Evolutionary conservation across 371 early-diverging fungal genomes (phyloP).

Genomic region (Mucor circinelloides): DNA sequence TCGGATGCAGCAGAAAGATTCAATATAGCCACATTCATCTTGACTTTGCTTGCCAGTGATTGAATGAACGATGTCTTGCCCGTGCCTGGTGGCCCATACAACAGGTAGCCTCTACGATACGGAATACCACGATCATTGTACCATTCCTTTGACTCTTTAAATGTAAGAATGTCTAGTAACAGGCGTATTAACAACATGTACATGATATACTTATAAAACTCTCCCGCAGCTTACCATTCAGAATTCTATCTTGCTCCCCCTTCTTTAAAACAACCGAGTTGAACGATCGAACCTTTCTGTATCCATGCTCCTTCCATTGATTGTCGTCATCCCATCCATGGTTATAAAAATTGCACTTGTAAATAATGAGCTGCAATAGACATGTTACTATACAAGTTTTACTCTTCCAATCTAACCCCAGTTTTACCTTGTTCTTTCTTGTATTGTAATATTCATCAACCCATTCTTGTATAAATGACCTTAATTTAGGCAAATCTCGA

Average conservation of each 20-base stretch:
- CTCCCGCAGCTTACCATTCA: constrained; percentile 21
- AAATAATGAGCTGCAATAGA: constrained; percentile 19
- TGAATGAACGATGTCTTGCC: constrained; percentile 68
- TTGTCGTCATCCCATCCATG: constrained; percentile 24
- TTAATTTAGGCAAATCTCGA: constrained; percentile 19
- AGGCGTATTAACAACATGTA: neutral
- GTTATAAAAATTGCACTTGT: constrained; percentile 20
- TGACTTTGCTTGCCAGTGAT: constrained; percentile 79
- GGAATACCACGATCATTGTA: constrained; percentile 90
- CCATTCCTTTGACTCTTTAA: constrained; percentile 59
- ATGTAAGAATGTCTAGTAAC: constrained; percentile 31
- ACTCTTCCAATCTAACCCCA: neutral
- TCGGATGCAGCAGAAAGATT: constrained; percentile 83
- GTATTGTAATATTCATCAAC: constrained; percentile 31
- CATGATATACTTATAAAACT: neutral
- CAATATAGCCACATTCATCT: constrained; percentile 90
- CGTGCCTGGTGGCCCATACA: constrained; percentile 67
- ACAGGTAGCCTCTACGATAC: constrained; percentile 82
- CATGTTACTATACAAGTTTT: neutral
- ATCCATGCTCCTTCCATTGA: constrained; percentile 23
- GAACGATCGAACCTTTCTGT: constrained; percentile 34
- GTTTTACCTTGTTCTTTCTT: constrained; percentile 24
- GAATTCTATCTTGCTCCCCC: constrained; percentile 35
- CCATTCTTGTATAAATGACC: constrained; percentile 39
- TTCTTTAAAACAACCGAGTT: constrained; percentile 31